Conservation (phyloP, 1,139 yeast species). For the Saccharomyces pastorianus region DNA sequence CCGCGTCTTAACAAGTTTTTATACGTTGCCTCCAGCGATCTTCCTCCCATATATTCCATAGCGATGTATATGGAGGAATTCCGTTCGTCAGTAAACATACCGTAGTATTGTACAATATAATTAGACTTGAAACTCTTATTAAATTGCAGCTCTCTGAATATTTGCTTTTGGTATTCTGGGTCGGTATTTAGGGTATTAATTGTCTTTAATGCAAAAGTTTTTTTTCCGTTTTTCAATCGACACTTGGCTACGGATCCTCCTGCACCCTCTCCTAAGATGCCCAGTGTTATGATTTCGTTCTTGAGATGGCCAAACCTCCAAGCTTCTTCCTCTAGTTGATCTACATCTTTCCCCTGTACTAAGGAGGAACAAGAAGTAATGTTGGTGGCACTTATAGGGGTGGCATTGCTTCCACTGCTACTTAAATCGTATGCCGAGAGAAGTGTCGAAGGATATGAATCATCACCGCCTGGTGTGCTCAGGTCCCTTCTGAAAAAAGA, state of each 20-base stretch:
- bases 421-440: conserved; percentile 19
- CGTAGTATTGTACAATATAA: conserved; percentile 82
- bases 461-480: conserved; percentile 4
- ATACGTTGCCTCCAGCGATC: conserved; percentile 81
- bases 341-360: conserved; percentile 34
- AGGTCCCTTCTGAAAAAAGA: background rate
- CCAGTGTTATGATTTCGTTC: conserved; percentile 52
- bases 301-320: conserved; percentile 63
- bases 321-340: conserved; percentile 61
- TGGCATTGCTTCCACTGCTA: conserved; percentile 7
- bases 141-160: conserved; percentile 79
- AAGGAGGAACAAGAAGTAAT: background rate
- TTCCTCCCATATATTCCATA: conserved; percentile 96
- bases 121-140: conserved; percentile 75
- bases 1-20: conserved; percentile 53
- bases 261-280: conserved; percentile 82
- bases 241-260: conserved; percentile 89
- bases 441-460: conserved; percentile 20
- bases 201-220: conserved; percentile 76
- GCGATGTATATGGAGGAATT: conserved; percentile 77
- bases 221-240: conserved; percentile 42
- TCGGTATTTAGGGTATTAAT: conserved; percentile 64
- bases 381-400: background rate
- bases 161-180: conserved; percentile 72
- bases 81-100: conserved; percentile 72